Conservation (phyloP, 352 stramenopile genomes). For the Pythium guiyangense region DNA sequence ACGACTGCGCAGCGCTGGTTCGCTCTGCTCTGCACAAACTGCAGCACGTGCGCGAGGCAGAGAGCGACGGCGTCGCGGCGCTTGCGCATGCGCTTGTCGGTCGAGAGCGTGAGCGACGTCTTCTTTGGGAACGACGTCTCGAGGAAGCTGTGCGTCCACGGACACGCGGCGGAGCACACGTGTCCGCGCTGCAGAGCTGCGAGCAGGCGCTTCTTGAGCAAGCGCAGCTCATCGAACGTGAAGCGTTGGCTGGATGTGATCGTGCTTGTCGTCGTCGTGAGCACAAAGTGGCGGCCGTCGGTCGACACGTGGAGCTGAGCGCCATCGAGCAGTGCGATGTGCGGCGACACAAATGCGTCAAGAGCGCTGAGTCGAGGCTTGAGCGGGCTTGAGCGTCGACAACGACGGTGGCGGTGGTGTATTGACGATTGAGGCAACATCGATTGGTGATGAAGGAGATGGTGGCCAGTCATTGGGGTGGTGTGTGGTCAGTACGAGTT, state of each 20-base stretch:
- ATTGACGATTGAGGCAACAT: too few relatives aligned
- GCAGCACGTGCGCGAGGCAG: slow-evolving; percentile 17
- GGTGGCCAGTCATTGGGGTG: too few relatives aligned
- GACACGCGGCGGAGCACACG: slow-evolving; percentile 33
- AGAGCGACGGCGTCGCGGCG: slow-evolving; percentile 22
- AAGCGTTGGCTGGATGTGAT: background rate
- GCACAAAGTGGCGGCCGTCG: too few relatives aligned
- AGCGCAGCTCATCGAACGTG: slow-evolving; percentile 22
- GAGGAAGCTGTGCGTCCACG: slow-evolving; percentile 34
- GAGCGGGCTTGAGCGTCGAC: too few relatives aligned
- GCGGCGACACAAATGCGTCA: too few relatives aligned
- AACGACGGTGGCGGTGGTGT: too few relatives aligned
- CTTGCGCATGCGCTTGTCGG: background rate
- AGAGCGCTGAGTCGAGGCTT: too few relatives aligned
- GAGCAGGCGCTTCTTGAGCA: slow-evolving; percentile 33
- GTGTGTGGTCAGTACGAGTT: too few relatives aligned
- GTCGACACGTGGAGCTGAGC: too few relatives aligned
- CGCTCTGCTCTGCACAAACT: slow-evolving; percentile 24
- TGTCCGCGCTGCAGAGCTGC: slow-evolving; percentile 27
- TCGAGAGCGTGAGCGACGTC: background rate
- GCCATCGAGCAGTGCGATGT: too few relatives aligned
- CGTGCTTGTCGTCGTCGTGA: background rate
- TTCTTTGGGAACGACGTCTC: slow-evolving; percentile 42
- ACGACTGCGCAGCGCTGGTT: slow-evolving; percentile 37
- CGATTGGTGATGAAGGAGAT: too few relatives aligned